Evolutionary conservation across 1,284 basidiomycete species (phyloP), one percentile per base, ranked within the genome.

Genomic region (Apiotrichum sp.): DNA sequence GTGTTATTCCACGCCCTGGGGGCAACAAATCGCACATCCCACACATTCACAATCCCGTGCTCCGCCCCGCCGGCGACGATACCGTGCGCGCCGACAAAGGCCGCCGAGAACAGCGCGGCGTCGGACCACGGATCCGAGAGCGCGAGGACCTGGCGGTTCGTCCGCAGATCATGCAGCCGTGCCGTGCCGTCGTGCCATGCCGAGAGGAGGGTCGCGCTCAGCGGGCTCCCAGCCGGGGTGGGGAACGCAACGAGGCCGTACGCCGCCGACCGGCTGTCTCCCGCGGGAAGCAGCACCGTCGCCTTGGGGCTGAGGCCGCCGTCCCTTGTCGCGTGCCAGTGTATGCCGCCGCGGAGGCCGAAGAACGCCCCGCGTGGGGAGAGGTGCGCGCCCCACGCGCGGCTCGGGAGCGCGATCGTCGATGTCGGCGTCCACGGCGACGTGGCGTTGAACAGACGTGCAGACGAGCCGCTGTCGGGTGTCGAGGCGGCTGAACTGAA

Each of bases 131-230:
- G 72, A 53, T 77, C 75, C 22, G 44, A 41, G 22, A 71, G 63
- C 47, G 62, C 57, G 3, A 62, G 47, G 16, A 66, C 56, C 5
- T 70, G 62, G 2, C 53, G 45, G 3, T 62, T 44, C 2, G 53
- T 51, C 7, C 75, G 72, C 22, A 75, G 61, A 55, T 77, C 75
- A 59, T 75, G 69, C 13, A 77, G 14, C 13, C 75, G 68, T 14
- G 72, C 63, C 36, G 65, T 56, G 8, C 71, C 71, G 61, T 77
- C 75, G 62, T 69, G 74, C 75, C 75, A 77, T 46, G 72, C 71
- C 6, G 65, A 67, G 10, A 75, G 58, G 3, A 75, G 61, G 2
- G 36, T 39, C n/a, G 36, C 6, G 2, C 11, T 35, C 42, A 22
- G 38, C 7, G 45, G 22, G 7, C 38, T 35, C 1, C 14, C 45